Percentiles rank a stretch among this genome's conserved stretches.
Conservation (phyloP, 495 filamentous ascomycete species). For the Penicillium goetzii region DNA sequence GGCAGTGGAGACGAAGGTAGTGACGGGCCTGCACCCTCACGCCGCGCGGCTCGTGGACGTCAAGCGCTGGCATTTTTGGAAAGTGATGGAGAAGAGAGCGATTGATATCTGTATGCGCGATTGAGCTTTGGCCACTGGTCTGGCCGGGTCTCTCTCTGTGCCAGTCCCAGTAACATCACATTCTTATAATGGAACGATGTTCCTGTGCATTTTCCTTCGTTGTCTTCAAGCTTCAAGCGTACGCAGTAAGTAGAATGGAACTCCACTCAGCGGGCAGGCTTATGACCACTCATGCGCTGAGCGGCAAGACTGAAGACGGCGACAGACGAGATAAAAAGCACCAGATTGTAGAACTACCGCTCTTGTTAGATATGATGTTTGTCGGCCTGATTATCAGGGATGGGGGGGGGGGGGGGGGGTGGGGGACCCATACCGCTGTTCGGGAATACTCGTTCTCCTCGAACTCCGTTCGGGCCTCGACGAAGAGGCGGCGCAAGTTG, state of each 20-base stretch:
- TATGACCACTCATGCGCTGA: constrained; percentile 66
- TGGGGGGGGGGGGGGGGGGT: too few species aligned
- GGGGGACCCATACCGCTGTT: constrained; percentile 66
- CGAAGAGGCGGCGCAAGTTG: constrained; percentile 93
- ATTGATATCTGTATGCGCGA: constrained; percentile 33
- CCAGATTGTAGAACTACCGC: constrained; percentile 91
- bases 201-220: constrained; percentile 3
- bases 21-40: constrained; percentile 42
- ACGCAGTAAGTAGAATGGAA: neutral
- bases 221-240: neutral
- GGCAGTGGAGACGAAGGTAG: constrained; percentile 44
- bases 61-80: constrained; percentile 59
- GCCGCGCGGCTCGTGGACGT: constrained; percentile 47
- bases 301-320: constrained; percentile 90
- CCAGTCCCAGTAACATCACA: neutral
- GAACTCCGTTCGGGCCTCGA: constrained; percentile 88
- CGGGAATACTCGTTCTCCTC: constrained; percentile 95
- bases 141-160: neutral
- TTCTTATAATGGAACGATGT: constrained; percentile 1
- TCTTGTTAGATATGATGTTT: neutral
- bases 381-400: neutral
- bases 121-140: constrained; percentile 10
- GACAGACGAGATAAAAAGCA: constrained; percentile 93
- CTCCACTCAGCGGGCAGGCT: constrained; percentile 36
- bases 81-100: constrained; percentile 57